Evolutionary conservation across 176 grass and related monocot species (phyloP), one percentile per base, ranked within the genome.

Genomic region (Canna indica): DNA sequence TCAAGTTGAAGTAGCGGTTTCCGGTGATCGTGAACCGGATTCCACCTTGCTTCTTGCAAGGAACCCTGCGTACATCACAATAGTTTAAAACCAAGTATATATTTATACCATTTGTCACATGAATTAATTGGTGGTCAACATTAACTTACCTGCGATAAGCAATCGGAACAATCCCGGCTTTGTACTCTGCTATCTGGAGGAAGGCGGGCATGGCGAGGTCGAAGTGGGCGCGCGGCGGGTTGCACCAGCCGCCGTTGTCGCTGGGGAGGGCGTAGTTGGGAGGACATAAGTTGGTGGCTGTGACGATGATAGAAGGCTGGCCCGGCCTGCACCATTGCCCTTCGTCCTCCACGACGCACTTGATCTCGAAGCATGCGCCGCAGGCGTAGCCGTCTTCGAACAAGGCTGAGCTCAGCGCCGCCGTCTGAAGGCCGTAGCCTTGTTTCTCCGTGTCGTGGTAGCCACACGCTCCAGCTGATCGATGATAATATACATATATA

Each of bases 161-260:
- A 0, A 90, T 42, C 1, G 77, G 80, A 36, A 90, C 83, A 0
- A 90, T 68, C 15, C 87, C 83, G 32, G 87, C 83, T 1, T 67
- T 20, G 34, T 71, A 36, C 18, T 35, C 48, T 12, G 87, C 87
- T 58, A 90, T 85, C 59, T 48, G 59, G 10, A 57, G 29, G 80
- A 80, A 90, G 42, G 24, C 70, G 0, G 87, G 80, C 65, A 71
- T 35, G 1, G 87, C 46, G 3, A 90, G 69, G 59, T 90, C 87
- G 70, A 90, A 90, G 73, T 90, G 87, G 5, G 50, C 0, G 29
- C 60, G 87, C 10, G 83, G 87, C 4, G 83, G 80, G 65, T 90
- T 90, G 87, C 87, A 90, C 87, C 83, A 90, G 7, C 87, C 87
- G 39, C 87, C 87, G 20, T 74, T 11, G 70, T 90, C 29, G 58